Base-by-base conservation (phyloP, 306 rosid genomes). In the Prunus dulcis region DNA sequence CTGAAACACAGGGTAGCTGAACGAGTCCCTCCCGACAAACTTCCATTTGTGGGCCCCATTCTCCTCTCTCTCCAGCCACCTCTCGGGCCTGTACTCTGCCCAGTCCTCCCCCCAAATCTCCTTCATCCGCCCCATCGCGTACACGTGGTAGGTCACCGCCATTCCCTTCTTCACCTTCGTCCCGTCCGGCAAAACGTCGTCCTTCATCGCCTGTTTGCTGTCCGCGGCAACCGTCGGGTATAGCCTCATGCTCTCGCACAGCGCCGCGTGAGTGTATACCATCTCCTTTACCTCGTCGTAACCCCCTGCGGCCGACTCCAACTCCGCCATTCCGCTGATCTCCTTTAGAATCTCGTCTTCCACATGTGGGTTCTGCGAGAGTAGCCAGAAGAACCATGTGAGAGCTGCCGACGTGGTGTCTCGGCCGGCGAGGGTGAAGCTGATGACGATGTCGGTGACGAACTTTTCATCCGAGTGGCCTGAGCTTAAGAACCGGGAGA, bases 231-330 rank as follows among this genome's bases (percentile, higher is more conserved):
- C 88, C 1, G 91, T 96, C 0, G 96, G 97, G 70, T 88, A 92
- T 2, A 90, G 27, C 76, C 97, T 56, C 97, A 92, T 88, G 76
- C 86, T 90, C 81, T 92, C 96, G 12, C 93, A 87, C 61, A 90
- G 17, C 0, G 96, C 90, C 0, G 96, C 96, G 30, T 89, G 96
- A 0, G 89, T 88, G 41, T 92, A 88, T 2, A 62, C 83, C 96
- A 92, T 84, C 13, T 87, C 83, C 67, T 87, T 90, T 30, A 82
- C 85, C 38, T 88, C 90, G 0, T 88, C 87, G 6, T 81, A 89
- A 2, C 47, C 45, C 3, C 72, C 72, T 0, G 70, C 69, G 4
- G 79, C 14, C 53, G 53, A 49, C 53, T 49, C 82, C 0, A 76
- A n/a, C 53, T 61, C 70, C 15, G 30, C 60, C 0, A 72, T 81